phyloP scores from a whole-genome alignment of 192 early-diverging fungal genomes.

The Backusella westeae region DNA sequence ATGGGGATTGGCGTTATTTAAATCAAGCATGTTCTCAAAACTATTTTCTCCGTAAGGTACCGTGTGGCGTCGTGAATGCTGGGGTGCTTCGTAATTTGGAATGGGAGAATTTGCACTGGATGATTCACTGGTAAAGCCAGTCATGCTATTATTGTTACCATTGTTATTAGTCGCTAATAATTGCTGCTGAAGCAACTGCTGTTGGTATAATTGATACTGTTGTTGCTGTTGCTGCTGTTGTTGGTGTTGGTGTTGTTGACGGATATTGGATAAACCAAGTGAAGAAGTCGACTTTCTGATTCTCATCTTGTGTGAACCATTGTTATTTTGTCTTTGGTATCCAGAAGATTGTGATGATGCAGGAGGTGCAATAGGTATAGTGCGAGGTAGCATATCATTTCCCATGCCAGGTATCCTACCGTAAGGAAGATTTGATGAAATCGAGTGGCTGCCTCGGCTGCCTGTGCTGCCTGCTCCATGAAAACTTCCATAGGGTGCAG shows the following conservation, averaged over 20 bases:
- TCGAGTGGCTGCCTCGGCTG: neutral
- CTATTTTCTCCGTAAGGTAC: neutral
- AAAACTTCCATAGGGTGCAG: neutral
- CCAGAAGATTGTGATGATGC: slow-evolving; percentile 1
- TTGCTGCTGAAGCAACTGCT: neutral
- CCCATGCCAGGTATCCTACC: neutral
- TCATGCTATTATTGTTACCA: neutral
- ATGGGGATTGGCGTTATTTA: neutral
- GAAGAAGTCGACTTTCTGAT: neutral
- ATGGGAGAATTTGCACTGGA: neutral
- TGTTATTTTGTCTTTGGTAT: neutral
- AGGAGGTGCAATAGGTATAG: slow-evolving; percentile 8
- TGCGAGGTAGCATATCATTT: slow-evolving; percentile 2
- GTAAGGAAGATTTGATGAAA: slow-evolving; percentile 1
- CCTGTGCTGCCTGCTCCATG: neutral
- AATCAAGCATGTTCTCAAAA: neutral
- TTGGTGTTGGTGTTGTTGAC: neutral
- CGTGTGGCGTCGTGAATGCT: neutral
- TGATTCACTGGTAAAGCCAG: neutral
- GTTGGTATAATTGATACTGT: neutral
- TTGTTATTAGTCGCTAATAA: neutral
- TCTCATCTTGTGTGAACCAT: slow-evolving; percentile 9
- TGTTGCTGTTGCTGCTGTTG: neutral
- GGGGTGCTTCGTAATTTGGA: neutral
- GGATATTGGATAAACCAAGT: neutral